Evolutionary conservation across 1,284 basidiomycete species (phyloP).

Genomic region (Moesziomyces sp.): DNA sequence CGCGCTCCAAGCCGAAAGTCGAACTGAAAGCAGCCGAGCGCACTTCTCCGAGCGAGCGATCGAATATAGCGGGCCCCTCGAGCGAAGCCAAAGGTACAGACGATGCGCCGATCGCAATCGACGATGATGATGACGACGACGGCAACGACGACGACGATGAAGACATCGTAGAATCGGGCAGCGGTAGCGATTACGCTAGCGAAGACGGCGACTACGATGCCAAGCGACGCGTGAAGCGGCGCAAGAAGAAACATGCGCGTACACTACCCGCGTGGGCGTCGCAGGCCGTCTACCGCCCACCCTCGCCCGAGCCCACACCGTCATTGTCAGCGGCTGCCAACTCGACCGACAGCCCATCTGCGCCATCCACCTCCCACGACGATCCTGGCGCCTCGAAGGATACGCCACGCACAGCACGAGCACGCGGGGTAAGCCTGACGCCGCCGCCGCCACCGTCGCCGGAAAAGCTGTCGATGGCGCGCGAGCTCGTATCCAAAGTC

Average conservation of each 20-base stretch:
- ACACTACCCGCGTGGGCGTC: constrained; percentile 24
- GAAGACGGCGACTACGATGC: constrained; percentile 21
- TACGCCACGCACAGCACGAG: constrained; percentile 2
- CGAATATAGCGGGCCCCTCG: neutral
- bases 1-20: constrained; percentile 14
- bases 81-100: constrained; percentile 5
- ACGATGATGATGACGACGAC: constrained; percentile 16
- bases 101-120: neutral
- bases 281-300: constrained; percentile 6
- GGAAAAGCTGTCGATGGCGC: constrained; percentile 33
- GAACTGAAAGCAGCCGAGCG: neutral
- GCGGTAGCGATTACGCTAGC: constrained; percentile 12
- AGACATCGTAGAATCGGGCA: constrained; percentile 8
- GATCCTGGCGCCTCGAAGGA: neutral
- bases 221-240: constrained; percentile 21
- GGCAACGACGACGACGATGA: constrained; percentile 22
- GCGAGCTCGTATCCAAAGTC: constrained; percentile 29
- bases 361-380: neutral
- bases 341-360: neutral
- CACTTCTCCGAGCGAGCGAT: constrained; percentile 1
- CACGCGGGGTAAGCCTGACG: constrained; percentile 25
- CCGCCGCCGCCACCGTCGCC: constrained; percentile 30
- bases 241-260: constrained; percentile 22
- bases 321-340: neutral
- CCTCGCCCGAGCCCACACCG: constrained; percentile 19